Base-by-base conservation (phyloP, 2,329 filamentous ascomycete genomes). In the Colletotrichum zoysiae region DNA sequence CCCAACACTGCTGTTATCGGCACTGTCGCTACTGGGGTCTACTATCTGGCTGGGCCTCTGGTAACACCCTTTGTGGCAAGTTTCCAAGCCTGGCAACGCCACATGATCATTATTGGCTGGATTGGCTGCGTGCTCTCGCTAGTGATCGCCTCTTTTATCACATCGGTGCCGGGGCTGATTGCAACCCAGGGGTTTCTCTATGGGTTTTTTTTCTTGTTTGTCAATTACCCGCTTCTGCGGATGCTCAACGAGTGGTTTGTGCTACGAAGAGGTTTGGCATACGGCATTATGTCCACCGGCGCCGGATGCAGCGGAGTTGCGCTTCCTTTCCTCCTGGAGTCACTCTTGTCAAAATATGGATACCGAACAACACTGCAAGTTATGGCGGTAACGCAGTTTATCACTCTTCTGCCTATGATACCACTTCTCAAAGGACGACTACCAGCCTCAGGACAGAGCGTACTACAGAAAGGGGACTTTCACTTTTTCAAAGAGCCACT, bases 281-380 rank as follows among this genome's bases (percentile, higher is more conserved):
- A 83, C 51, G 87, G 87, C 0, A 81, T 87, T 26, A 83, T 88
- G 77, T 87, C 81, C 80, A 81, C 84, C 14, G 77, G 83, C 3
- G 85, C 82, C 53, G 85, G 82, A 0, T 75, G 85, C 26, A 84
- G 87, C 0, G 88, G 88, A 4, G 81, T 83, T 7, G 77, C 89
- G 1, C 75, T 87, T 3, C 81, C 81, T 0, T 77, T 90, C 82
- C 77, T 86, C 76, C 20, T 86, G 5, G 81, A 85, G 50, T 71
- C 70, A 2, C 76, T 86, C 3, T 80, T 87, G 20, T 76, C 79
- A 4, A 75, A 74, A 8, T 85, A 82, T 53, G 84, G 84, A 1
- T 83, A 83, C 71, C 76, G 76, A 2, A 82, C 77, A 0, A 84
- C 85, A 0, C 74, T 86, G 23, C 79, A 80, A 12, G 81, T 81